Evolutionary conservation across 768 basidiomycete species (phyloP), one percentile per base, ranked within the genome.

Genomic region (Tephrocybe sp.): DNA sequence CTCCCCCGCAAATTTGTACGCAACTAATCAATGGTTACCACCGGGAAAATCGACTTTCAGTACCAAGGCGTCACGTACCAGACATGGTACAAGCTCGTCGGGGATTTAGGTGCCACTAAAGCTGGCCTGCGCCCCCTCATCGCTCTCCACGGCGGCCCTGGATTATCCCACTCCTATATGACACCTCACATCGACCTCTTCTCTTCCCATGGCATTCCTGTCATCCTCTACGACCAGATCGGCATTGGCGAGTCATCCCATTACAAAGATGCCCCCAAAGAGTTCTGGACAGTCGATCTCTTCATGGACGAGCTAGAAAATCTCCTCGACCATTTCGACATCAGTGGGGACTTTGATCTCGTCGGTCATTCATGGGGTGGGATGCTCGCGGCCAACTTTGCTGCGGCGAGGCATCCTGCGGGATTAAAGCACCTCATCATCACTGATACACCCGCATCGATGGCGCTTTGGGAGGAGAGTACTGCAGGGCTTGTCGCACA

Each of bases 321-420:
- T 42, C 57, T 84, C 15, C 46, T 83, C 16, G 36, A 55, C 5
- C 54, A 76, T 21, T 65, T 84, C 15, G 69, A 64, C 0, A 70
- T 82, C 53, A 40, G 58, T 9, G 55, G 60, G 5, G 54, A 61
- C 30, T 83, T 71, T 56, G 70, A 75, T 52, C 59, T 83, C 1
- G 52, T 75, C 1, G 83, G 82, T 0, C 80, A 83, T 42, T 80
- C 78, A 7, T 80, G 80, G 80, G 82, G 82, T 12, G 79, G 74
- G 3, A 79, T 79, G 67, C 64, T 83, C 6, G 78, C 64, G 0
- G 55, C 65, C 5, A 67, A 74, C 26, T 75, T 70, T 39, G 75
- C 57, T 7, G 60, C 68, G 28, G 53, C 60, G n/a, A 62, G 64
- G 12, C 65, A 70, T 15, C 76, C 76, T 1, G 31, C 45, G 0